phyloP scores from a whole-genome alignment of 179 eudicot genomes.

The Amaranthus tricolor region DNA sequence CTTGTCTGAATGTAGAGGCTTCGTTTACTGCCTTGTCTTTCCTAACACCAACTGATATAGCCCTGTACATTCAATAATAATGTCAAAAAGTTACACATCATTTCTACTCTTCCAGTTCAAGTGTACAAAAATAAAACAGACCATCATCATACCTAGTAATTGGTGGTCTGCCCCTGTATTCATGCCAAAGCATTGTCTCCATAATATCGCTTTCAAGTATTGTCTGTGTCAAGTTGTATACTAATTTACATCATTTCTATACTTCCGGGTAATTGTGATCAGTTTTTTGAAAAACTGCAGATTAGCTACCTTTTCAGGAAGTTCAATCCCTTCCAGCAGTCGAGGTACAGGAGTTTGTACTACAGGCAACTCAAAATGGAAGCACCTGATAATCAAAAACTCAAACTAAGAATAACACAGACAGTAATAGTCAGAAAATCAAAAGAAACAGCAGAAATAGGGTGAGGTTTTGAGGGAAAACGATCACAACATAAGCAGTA shows the following conservation, averaged over 20 bases:
- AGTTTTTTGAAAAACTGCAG: too few relatives aligned
- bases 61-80: neutral
- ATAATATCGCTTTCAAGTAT: constrained; percentile 18
- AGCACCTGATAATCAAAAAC: constrained; percentile 12
- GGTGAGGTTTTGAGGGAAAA: neutral
- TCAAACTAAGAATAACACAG: neutral
- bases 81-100: too few relatives aligned
- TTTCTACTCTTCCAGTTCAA: neutral
- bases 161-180: constrained; percentile 11
- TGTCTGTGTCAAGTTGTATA: constrained; percentile 3
- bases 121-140: neutral
- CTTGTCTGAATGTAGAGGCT: constrained; percentile 2
- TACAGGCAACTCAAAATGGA: constrained; percentile 12
- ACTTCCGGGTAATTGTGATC: too few relatives aligned
- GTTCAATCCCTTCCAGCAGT: constrained; percentile 21
- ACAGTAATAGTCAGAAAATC: neutral
- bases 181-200: constrained; percentile 22
- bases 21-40: neutral
- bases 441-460: neutral
- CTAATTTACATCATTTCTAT: neutral
- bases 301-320: constrained; percentile 19
- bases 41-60: neutral
- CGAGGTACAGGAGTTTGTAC: constrained; percentile 14
- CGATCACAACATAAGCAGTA: neutral
- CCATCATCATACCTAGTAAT: constrained; percentile 19